These are phyloP conservation scores for Pichia sp. DNA, from an alignment of 1,139 yeast species.

Conservation along the genomic window DNA sequence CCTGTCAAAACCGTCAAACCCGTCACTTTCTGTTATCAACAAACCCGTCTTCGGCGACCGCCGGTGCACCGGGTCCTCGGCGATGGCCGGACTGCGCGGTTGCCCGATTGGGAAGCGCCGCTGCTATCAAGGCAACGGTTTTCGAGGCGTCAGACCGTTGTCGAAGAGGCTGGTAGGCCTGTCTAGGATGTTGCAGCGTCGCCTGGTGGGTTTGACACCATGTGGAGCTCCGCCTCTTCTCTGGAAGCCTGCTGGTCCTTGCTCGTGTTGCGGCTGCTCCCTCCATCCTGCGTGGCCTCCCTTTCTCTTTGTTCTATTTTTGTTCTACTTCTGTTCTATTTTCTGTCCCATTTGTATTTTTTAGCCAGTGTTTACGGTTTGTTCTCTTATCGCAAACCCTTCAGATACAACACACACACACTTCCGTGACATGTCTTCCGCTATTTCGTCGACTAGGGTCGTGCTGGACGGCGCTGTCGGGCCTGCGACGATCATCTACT, in stretches of 20 bases:
- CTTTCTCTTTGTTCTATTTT: no score
- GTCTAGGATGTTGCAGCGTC: no score
- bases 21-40: neutral
- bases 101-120: neutral
- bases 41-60: neutral
- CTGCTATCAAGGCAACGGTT: neutral
- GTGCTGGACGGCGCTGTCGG: constrained; percentile 46
- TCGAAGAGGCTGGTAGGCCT: neutral
- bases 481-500: constrained; percentile 68
- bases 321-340: no score
- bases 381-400: neutral
- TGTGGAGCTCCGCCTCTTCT: no score
- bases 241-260: neutral
- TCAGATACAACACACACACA: neutral
- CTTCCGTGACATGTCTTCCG: constrained; percentile 46
- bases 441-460: constrained; percentile 64
- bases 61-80: constrained; percentile 3
- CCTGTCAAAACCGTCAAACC: neutral
- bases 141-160: constrained; percentile 1
- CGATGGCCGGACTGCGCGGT: neutral
- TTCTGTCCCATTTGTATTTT: no score
- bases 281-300: no score
- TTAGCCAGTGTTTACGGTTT: no score
- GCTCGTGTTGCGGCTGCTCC: no score
- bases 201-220: no score